Evolutionary conservation across 345 rosid genomes (phyloP), one percentile per base, ranked within the genome.

Genomic region (Durio zibethinus): DNA sequence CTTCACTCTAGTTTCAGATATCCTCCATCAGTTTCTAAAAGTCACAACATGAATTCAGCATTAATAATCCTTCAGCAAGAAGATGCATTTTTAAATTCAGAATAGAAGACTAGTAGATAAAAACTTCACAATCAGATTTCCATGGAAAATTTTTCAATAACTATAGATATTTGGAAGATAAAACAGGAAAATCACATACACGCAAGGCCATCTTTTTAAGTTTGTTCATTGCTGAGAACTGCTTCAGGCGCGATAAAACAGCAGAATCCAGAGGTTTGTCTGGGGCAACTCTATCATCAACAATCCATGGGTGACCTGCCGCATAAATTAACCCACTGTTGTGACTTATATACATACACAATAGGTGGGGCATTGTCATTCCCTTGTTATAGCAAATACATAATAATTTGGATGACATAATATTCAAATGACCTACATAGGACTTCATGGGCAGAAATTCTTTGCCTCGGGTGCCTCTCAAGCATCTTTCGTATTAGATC

Each of bases 141-240:
- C 3, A 48, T 48, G 36, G 4, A 33, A 33, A 4, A 33, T 33
- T 33, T 33, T n/a, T 33, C 2, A 4, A 4, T 33, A 33, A 33
- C 36, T 33, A 33, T 33, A 33, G 36, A 33, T 33, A 60, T 47
- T 77, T 52, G 59, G 65, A 36, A 59, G 56, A 25, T 16, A 35
- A 60, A 66, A 35, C 31, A 66, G 77, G 67, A 73, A 27, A 53
- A n/a, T 35, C 11, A 79, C 91, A 79, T 93, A 93, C 98, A 68
- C 93, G 89, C 78, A 96, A 78, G 71, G 99, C 99, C 98, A 96
- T 92, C 91, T 96, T 93, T 84, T 96, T 96, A 42, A 96, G 93
- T 78, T 93, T 96, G 81, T 96, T 91, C 99, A 93, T 93, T 6
- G 94, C 98, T 0, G 97, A 92, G 84, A 96, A 96, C 83, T 96